A percentile compares a stretch with the other conserved stretches of the same genome.
Evolutionary conservation across 352 stramenopile genomes (phyloP).

Genomic region (Globisporangium cylindrosporum): DNA sequence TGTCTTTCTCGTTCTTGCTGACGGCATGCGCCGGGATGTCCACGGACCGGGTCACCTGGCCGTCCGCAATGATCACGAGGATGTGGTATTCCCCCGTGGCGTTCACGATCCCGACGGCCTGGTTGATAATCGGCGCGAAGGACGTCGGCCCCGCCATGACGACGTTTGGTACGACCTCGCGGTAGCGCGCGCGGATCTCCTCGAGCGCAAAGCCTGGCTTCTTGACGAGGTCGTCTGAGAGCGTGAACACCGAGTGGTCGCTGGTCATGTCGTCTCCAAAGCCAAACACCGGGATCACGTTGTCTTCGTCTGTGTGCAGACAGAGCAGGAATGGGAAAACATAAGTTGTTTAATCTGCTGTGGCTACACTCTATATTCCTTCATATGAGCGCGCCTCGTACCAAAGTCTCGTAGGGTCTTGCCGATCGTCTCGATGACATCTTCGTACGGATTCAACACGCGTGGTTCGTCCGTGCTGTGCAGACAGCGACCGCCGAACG

Average conservation of each 20-base stretch:
- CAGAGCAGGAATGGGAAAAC: not conserved
- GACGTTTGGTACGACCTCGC: conserved; percentile 65
- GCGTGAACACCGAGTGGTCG: conserved; percentile 77
- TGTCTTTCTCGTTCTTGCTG: conserved; percentile 86
- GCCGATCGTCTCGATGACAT: conserved; percentile 82
- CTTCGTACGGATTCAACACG: conserved; percentile 72
- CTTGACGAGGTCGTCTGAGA: conserved; percentile 30
- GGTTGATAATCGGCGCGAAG: conserved; percentile 84
- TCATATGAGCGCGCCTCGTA: conserved; percentile 20
- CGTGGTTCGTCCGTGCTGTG: conserved; percentile 57
- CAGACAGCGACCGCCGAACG: conserved; percentile 66
- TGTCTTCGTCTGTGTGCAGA: conserved; percentile 68
- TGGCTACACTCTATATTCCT: not conserved
- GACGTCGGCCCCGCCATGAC: conserved; percentile 81
- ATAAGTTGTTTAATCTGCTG: not conserved
- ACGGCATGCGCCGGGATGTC: conserved; percentile 72
- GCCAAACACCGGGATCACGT: conserved; percentile 77
- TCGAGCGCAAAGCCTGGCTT: conserved; percentile 62
- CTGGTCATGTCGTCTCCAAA: conserved; percentile 83
- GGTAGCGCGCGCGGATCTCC: conserved; percentile 62
- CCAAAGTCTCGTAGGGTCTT: conserved; percentile 71
- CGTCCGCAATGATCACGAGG: conserved; percentile 86
- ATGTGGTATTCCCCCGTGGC: conserved; percentile 80
- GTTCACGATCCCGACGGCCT: conserved; percentile 80
- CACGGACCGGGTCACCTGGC: conserved; percentile 81